Percentiles rank a stretch among this genome's conserved stretches.
Conservation (phyloP, 1,284 basidiomycete genomes). For the Schizophyllum amplum region DNA sequence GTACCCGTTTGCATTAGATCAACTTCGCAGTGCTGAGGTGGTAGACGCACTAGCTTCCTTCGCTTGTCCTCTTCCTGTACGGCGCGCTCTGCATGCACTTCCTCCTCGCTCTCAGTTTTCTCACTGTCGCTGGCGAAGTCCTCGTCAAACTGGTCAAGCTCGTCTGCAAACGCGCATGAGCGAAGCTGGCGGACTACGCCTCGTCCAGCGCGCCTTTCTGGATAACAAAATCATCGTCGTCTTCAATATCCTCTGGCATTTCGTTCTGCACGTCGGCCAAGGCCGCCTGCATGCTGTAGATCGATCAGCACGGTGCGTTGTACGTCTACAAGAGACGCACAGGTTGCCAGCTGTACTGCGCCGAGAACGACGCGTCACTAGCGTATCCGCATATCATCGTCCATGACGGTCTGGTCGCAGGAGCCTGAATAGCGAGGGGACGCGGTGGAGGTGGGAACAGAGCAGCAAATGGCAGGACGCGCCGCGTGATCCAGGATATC, state of each 20-base stretch:
- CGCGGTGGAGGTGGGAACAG: no score
- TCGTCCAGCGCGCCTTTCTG: slow-evolving; percentile 38
- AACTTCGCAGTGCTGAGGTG: not conserved
- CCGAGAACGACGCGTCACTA: slow-evolving; percentile 51
- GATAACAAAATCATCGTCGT: slow-evolving; percentile 62
- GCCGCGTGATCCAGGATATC: no score
- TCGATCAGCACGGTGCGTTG: slow-evolving; percentile 8
- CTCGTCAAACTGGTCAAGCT: slow-evolving; percentile 71
- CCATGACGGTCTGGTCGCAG: no score
- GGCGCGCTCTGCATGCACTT: slow-evolving; percentile 46
- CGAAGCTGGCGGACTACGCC: slow-evolving; percentile 2
- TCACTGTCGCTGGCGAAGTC: slow-evolving; percentile 81
- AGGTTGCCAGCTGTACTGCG: slow-evolving; percentile 71
- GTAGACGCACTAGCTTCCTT: slow-evolving; percentile 43
- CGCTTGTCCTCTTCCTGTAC: slow-evolving; percentile 54
- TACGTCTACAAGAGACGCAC: slow-evolving; percentile 23
- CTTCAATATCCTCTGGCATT: slow-evolving; percentile 46
- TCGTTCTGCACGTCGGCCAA: slow-evolving; percentile 63
- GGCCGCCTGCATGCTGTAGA: slow-evolving; percentile 59
- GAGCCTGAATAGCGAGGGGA: no score
- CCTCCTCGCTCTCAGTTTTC: slow-evolving; percentile 47
- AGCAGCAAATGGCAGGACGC: no score
- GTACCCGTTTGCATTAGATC: not conserved
- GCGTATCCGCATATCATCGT: no score
- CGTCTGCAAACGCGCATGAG: slow-evolving; percentile 37